A percentile compares a stretch with the other conserved stretches of the same genome.
phyloP scores from a whole-genome alignment of 2,329 filamentous ascomycete genomes.

The Penicillium sp. region DNA sequence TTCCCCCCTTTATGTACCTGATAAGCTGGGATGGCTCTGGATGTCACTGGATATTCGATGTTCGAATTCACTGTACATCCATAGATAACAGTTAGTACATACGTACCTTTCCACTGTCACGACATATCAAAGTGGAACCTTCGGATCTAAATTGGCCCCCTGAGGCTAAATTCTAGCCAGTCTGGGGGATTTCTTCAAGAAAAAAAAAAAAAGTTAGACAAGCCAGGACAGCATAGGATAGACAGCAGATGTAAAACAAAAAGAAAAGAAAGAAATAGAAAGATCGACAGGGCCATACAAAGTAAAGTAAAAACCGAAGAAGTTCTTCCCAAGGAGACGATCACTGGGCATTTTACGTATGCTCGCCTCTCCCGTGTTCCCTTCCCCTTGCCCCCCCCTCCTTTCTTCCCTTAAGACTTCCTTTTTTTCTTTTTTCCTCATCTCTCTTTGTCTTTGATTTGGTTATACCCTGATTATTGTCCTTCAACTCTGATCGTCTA shows the following conservation, averaged over 20 bases:
- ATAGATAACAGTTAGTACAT: neutral
- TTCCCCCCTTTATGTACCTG: neutral
- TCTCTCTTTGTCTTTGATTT: neutral
- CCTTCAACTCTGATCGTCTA: neutral
- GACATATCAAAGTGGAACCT: constrained; percentile 9
- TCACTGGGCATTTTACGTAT: constrained; percentile 10
- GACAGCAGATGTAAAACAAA: neutral
- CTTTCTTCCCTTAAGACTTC: constrained; percentile 4
- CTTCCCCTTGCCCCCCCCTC: constrained; percentile 15
- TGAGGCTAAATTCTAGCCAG: neutral
- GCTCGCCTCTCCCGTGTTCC: constrained; percentile 12
- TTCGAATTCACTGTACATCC: neutral
- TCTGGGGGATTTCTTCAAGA: constrained; percentile 2
- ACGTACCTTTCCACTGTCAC: neutral
- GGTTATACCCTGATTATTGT: neutral
- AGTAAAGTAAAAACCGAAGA: too few relatives aligned
- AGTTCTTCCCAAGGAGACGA: neutral
- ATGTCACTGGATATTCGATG: too few relatives aligned
- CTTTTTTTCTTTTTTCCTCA: constrained; percentile 1
- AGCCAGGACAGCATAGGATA: neutral
- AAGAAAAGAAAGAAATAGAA: neutral
- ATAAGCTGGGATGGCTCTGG: neutral
- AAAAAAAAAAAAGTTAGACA: neutral
- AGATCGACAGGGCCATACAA: constrained; percentile 2
- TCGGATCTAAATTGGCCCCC: neutral